A percentile compares a stretch with the other conserved stretches of the same genome.
These are phyloP conservation scores for Barnettozyma californica DNA, from an alignment of 805 yeast genomes.

Conservation along the genomic window DNA sequence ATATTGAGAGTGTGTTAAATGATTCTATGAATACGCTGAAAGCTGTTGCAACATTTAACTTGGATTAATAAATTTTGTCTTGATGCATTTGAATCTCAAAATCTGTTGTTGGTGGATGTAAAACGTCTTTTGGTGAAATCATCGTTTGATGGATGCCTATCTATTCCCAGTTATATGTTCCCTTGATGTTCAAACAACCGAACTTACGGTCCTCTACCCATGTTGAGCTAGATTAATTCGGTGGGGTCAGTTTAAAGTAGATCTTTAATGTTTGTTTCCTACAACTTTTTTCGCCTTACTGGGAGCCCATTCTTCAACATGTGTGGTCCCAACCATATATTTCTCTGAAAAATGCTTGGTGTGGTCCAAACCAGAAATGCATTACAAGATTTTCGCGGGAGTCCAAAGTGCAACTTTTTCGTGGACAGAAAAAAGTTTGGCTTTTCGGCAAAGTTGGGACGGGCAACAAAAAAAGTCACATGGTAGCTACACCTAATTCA, in stretches of 20 bases:
- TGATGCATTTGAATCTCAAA: no score
- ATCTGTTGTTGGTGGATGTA: not conserved
- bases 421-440: not conserved
- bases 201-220: conserved; percentile 31
- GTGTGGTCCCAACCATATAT: conserved; percentile 6
- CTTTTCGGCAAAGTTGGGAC: not conserved
- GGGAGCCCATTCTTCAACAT: not conserved
- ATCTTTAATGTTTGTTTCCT: not conserved
- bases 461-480: not conserved
- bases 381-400: not conserved
- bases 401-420: not conserved
- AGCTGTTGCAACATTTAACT: not conserved
- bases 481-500: not conserved
- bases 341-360: not conserved
- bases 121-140: not conserved
- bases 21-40: no score
- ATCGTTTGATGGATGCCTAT: not conserved
- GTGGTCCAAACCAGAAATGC: conserved; percentile 5
- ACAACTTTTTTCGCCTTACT: conserved; percentile 5
- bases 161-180: not conserved
- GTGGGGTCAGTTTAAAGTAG: not conserved
- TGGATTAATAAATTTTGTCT: not conserved
- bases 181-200: not conserved
- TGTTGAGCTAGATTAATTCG: conserved; percentile 14
- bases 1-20: no score